Evolutionary conservation across 768 basidiomycete species (phyloP), one percentile per base, ranked within the genome.

Genomic region (Trichaptum fuscoviolaceum): DNA sequence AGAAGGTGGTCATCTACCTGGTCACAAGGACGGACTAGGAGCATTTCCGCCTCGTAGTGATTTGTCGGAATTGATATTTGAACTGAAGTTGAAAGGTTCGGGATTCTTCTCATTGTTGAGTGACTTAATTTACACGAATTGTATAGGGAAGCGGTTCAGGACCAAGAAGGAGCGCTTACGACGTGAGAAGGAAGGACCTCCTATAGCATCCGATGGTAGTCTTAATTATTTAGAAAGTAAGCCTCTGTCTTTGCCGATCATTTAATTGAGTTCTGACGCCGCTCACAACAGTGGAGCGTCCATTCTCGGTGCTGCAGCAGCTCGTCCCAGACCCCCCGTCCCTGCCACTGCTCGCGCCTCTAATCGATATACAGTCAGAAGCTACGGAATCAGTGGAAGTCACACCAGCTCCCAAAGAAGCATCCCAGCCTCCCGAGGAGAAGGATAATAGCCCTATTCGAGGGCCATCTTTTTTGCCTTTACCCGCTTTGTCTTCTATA

Each of bases 81-180:
- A 83, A 0, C 77, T 93, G 35, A 93, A 92, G 75, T 77, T 91
- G 63, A 92, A 91, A 81, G 91, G 92, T 88, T 66, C 23, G 64
- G 65, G 30, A 61, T 64, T 26, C 26, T 64, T 7, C 36, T 61
- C 58, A 23, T 62, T 63, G 7, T n/a, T 9, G 20, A 61, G 61
- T 62, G 8, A 1, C 63, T 52, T 0, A 15, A 34, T 20, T 59
- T 61, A 58, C 17, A 60, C 35, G 60, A 66, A 57, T 12, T 66
- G 59, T 8, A 3, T 66, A 91, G 91, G 90, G 23, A 92, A 92
- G 70, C 83, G 86, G 15, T 92, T 92, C 72, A 85, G 84, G 65
- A 92, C 91, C 1, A 93, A 93, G 80, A 92, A 89, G 71, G 91
- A 93, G 69, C 82, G 91, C 10, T 70, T 92, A 66, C 81, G 89